A percentile compares a stretch with the other conserved stretches of the same genome.
Evolutionary conservation across 192 early-diverging fungal species (phyloP).

Genomic region (Tieghemiomyces parasiticus): DNA sequence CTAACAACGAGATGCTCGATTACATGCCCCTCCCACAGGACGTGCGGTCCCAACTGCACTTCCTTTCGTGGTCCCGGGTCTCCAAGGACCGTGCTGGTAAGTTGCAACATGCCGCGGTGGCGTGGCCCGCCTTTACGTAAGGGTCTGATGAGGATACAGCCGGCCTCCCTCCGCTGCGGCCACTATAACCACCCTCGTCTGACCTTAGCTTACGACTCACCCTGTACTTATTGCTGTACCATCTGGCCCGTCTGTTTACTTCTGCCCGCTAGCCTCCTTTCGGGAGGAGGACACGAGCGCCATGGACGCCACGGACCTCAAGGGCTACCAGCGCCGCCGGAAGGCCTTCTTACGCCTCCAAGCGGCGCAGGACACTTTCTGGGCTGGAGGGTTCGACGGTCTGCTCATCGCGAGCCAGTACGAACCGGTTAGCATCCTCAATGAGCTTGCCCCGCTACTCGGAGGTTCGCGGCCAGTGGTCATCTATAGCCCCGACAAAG

Average conservation of each 20-base stretch:
- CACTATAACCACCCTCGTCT: too few species aligned
- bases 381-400: conserved; percentile 47
- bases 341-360: conserved; percentile 32
- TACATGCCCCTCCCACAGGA: conserved; percentile 59
- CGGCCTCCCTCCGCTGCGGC: too few species aligned
- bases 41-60: conserved; percentile 33
- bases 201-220: too few species aligned
- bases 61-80: conserved; percentile 57
- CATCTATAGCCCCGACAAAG: conserved; percentile 57
- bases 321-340: conserved; percentile 34
- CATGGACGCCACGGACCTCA: conserved; percentile 30
- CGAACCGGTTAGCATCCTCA: conserved; percentile 52
- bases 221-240: too few species aligned
- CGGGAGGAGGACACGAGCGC: conserved; percentile 33
- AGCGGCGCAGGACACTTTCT: conserved; percentile 32
- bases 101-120: too few species aligned
- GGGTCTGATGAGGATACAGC: too few species aligned
- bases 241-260: too few species aligned
- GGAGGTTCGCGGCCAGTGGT: conserved; percentile 75
- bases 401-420: conserved; percentile 72
- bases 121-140: too few species aligned
- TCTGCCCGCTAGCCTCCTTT: conserved; percentile 27
- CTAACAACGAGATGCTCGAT: conserved; percentile 55
- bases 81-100: conserved; percentile 40
- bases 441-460: conserved; percentile 53